phyloP scores from a whole-genome alignment of 495 filamentous ascomycete genomes.

The Sordaria brevicollis region DNA sequence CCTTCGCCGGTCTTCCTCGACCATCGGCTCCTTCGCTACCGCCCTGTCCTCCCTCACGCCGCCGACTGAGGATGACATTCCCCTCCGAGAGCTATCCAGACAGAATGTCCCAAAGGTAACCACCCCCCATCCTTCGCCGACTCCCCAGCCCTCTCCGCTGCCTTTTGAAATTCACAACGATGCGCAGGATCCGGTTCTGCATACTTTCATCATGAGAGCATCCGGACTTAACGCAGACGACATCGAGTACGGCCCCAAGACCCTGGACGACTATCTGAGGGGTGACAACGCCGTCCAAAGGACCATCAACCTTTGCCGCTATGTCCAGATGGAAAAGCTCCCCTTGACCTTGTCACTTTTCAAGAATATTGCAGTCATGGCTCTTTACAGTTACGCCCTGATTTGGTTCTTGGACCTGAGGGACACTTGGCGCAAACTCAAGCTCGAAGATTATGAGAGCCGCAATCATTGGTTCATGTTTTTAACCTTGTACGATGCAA shows the following conservation, averaged over 20 bases:
- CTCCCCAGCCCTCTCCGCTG: neutral
- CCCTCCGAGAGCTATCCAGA: neutral
- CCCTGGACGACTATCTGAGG: neutral
- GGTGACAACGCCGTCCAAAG: neutral
- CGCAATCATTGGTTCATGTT: neutral
- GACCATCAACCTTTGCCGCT: neutral
- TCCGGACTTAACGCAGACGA: neutral
- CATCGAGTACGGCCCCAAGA: neutral
- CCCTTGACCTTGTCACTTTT: neutral
- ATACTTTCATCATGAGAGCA: neutral
- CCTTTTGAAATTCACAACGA: neutral
- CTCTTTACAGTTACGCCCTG: neutral
- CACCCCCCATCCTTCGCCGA: neutral
- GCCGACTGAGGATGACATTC: neutral
- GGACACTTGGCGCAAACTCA: neutral
- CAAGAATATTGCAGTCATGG: neutral
- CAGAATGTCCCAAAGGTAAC: neutral
- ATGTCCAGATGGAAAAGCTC: neutral
- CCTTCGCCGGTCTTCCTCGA: neutral
- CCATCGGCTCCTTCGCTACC: neutral
- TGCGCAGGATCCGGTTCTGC: neutral
- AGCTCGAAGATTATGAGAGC: neutral
- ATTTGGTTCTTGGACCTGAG: neutral
- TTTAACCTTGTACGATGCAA: neutral
- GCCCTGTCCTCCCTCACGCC: neutral